These are phyloP conservation scores for Lipomyces lipofer DNA, from an alignment of 805 yeast genomes.

Conservation along the genomic window DNA sequence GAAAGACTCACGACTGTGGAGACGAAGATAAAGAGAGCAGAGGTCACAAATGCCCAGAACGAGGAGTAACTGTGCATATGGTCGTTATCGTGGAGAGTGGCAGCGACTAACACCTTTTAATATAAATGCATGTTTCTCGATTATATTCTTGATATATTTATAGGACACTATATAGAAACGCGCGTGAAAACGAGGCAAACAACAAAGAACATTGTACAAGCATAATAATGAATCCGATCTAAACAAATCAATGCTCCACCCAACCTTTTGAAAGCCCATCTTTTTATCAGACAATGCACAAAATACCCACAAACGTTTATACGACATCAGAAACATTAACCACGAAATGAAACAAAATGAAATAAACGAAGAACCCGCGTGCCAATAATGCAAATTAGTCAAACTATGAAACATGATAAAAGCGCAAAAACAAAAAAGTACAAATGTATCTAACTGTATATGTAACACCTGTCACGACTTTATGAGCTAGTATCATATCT, in stretches of 20 bases:
- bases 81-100: no score
- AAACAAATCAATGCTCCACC: neutral
- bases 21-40: neutral
- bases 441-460: neutral
- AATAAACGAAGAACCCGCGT: neutral
- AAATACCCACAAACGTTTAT: neutral
- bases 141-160: no score
- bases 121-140: no score
- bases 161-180: no score
- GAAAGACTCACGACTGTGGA: conserved; percentile 18
- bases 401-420: neutral
- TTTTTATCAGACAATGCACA: neutral
- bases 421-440: conserved; percentile 2
- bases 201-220: conserved; percentile 2
- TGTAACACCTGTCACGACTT: neutral
- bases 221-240: neutral
- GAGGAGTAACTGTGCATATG: neutral
- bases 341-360: conserved; percentile 1
- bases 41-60: neutral
- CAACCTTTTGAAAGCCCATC: neutral
- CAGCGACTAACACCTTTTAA: no score
- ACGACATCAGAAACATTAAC: neutral
- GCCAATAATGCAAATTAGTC: neutral
- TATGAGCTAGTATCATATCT: neutral
- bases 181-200: conserved; percentile 4